phyloP scores from a whole-genome alignment of 345 rosid species.

The Sonneratia caseolaris region DNA sequence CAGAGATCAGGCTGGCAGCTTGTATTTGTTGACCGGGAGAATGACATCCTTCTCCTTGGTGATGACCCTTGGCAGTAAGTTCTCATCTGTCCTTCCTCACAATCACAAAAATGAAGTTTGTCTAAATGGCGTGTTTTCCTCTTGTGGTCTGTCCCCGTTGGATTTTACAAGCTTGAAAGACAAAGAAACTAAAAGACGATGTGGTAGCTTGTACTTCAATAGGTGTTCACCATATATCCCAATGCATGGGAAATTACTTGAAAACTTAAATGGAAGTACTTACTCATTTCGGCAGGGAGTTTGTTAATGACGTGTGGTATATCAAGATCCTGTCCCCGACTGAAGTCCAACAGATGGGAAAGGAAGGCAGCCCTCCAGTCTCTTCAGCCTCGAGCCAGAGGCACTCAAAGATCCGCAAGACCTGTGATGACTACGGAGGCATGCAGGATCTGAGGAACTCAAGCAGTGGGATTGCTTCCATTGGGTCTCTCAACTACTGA shows the following conservation, averaged over 20 bases:
- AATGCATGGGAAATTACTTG: too few relatives aligned
- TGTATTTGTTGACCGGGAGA: constrained; percentile 51
- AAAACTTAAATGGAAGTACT: too few relatives aligned
- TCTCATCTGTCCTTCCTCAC: background rate
- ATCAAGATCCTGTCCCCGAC: constrained; percentile 38
- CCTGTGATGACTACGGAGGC: background rate
- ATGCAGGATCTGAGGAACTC: constrained; percentile 1
- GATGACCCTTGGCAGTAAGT: constrained; percentile 54
- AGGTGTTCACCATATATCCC: background rate
- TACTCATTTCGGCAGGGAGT: constrained; percentile 19
- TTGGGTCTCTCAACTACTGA: constrained; percentile 2
- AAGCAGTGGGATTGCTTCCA: constrained; percentile 3
- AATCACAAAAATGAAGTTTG: too few relatives aligned
- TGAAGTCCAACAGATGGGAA: constrained; percentile 35
- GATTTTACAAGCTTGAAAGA: background rate
- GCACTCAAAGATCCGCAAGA: too few relatives aligned
- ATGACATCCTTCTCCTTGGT: constrained; percentile 44
- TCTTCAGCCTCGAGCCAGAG: too few relatives aligned
- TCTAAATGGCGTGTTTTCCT: background rate
- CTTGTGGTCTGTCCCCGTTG: too few relatives aligned
- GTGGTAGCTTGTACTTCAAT: background rate
- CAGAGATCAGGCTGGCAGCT: constrained; percentile 63
- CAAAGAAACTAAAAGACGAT: background rate
- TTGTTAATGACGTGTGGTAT: constrained; percentile 35
- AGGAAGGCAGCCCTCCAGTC: background rate